Conservation (phyloP, 306 rosid genomes). For the Dalbergia cochinchinensis region DNA sequence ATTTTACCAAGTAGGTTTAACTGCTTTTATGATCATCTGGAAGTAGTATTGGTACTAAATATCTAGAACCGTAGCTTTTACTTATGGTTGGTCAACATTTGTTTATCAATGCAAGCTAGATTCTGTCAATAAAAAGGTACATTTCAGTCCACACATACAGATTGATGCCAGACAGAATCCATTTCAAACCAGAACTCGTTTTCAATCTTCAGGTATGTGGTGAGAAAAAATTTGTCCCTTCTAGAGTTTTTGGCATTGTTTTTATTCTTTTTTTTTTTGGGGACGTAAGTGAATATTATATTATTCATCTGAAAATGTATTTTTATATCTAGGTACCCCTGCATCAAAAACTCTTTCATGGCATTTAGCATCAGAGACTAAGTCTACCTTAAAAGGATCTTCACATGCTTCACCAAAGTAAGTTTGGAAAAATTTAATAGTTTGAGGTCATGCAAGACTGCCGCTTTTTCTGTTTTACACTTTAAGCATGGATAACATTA, state of each 20-base stretch:
- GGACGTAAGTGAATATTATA: slow-evolving; percentile 1
- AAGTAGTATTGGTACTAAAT: slow-evolving; percentile 34
- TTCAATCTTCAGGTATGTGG: slow-evolving; percentile 78
- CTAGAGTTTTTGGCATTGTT: slow-evolving; percentile 33
- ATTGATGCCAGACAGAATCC: slow-evolving; percentile 72
- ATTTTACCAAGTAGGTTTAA: slow-evolving; percentile 84
- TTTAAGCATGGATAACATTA: slow-evolving; percentile 28
- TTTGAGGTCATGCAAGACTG: slow-evolving; percentile 8
- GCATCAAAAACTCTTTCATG: slow-evolving; percentile 93
- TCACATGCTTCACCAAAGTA: slow-evolving; percentile 66
- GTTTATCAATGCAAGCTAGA: slow-evolving; percentile 58
- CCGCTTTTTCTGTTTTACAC: slow-evolving; percentile 30
- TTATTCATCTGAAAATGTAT: slow-evolving; percentile 27
- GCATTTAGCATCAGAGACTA: slow-evolving; percentile 98
- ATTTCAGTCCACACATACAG: slow-evolving; percentile 84
- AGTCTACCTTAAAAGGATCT: slow-evolving; percentile 79
- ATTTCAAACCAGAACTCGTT: slow-evolving; percentile 71
- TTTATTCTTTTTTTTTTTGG: slow-evolving; percentile 30
- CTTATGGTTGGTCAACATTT: slow-evolving; percentile 41
- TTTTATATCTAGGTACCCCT: slow-evolving; percentile 57
- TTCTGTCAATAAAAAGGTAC: slow-evolving; percentile 90
- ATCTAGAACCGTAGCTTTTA: slow-evolving; percentile 37
- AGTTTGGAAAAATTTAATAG: slow-evolving; percentile 39
- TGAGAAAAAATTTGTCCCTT: slow-evolving; percentile 40
- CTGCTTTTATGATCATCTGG: slow-evolving; percentile 43